Evolutionary conservation across 2,329 filamentous ascomycete genomes (phyloP), one percentile per base, ranked within the genome.

Genomic region (Achaetomium macrosporum): DNA sequence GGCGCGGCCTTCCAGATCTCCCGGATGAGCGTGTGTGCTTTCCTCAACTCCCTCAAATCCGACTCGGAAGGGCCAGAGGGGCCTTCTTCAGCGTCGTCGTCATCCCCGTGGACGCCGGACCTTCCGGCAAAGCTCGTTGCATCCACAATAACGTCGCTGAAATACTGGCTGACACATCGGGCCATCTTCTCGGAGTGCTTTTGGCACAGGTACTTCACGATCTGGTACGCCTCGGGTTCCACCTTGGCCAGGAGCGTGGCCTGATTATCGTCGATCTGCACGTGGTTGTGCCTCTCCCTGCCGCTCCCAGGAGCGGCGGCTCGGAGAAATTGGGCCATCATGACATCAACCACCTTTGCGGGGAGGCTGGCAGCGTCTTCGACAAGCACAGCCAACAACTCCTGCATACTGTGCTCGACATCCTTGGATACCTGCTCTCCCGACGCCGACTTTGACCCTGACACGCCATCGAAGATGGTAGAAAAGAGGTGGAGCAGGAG

Each of bases 1-100:
- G 95, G 91, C 35, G 88, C 88, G 43, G 92, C 91, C 59, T 91
- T 84, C 92, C 95, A 99, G 16, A 99, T 77, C 69, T 99, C 93
- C 51, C 91, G 83, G 40, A 99, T 82, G 36, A 99, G 77, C 45
- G 84, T 79, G 71, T 99, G 93, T 1, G 92, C 92, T 69, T 96
- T 96, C 55, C 82, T 82, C 51, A 96, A 79, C 66, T 96, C 92
- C 64, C 87, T 87, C 49, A 97, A 73, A 64, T 97, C 92, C 16
- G 90, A 83, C 45, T 92, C 88, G 0, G 87, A 87, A 5, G 88
- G 86, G 0, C 84, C 87, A 30, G 73, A 69, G 13, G 76, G 71
- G 10, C 64, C 69, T 43, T 81, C 76, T 49, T 88, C 81, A 45
- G 86, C 83, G 54, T 87, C 81, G 0, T 86, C 84, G 25, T 80